Evolutionary conservation across 2,329 filamentous ascomycete species (phyloP).

Genomic region (Sporothrix curviconia): DNA sequence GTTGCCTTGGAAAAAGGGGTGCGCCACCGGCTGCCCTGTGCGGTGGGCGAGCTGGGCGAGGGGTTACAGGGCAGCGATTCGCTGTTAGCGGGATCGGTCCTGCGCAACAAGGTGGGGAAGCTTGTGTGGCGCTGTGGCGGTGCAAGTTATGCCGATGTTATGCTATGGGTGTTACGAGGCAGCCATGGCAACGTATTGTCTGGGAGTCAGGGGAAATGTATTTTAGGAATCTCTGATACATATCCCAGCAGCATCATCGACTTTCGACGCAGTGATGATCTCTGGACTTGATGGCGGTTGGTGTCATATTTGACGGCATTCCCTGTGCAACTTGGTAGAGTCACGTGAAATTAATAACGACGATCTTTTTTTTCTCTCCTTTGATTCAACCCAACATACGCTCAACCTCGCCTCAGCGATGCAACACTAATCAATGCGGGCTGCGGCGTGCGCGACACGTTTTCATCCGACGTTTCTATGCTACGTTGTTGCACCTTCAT

Average conservation of each 20-base stretch:
- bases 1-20: background rate
- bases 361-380: too few relatives aligned
- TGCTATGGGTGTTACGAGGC: background rate
- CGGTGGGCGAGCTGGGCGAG: background rate
- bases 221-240: too few relatives aligned
- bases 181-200: background rate
- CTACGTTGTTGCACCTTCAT: background rate
- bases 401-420: too few relatives aligned
- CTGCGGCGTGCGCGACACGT: background rate
- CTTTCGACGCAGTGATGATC: too few relatives aligned
- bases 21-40: background rate
- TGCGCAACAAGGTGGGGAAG: too few relatives aligned
- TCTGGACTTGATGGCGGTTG: too few relatives aligned
- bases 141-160: too few relatives aligned
- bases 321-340: too few relatives aligned
- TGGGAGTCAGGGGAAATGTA: background rate
- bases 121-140: conserved; percentile 7
- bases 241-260: too few relatives aligned
- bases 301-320: too few relatives aligned
- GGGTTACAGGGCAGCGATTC: background rate
- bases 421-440: background rate
- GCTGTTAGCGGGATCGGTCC: conserved; percentile 4
- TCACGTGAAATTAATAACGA: too few relatives aligned
- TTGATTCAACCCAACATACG: too few relatives aligned
- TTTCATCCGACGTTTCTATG: background rate